Base-by-base conservation (phyloP, 495 filamentous ascomycete genomes). In the Podospora conica region DNA sequence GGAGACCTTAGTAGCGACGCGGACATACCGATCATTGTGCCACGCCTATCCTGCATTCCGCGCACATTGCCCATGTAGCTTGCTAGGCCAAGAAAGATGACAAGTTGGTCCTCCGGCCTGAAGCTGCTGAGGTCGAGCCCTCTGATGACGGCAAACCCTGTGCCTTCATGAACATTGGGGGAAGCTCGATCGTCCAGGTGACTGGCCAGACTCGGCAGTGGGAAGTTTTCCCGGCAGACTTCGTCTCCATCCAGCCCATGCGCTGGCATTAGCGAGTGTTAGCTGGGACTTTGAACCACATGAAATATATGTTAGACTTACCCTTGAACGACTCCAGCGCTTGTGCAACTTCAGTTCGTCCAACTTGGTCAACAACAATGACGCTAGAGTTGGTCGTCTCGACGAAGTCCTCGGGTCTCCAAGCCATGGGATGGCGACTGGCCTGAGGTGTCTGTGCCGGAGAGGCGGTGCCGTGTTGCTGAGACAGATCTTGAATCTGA, bases 41-140 rank as follows among this genome's bases (percentile, higher is more conserved):
- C 82, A 59, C 76, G 73, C 7, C 72, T 68, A 64, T 80, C 80
- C 60, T 86, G 84, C 5, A 81, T 24, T 2, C 84, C 85, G 60
- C 84, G 72, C 24, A 77, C 66, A 28, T 80, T 77, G 11, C 77
- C 84, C 22, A 86, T 75, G 61, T 86, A 80, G 66, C 78, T 81
- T 3, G 81, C 75, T 29, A 85, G 68, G 4, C 79, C 84, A 21
- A 85, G 73, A 66, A 83, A 85, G 15, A 85, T 66, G 8, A 78
- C 72, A 18, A 79, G 69, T 57, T 83, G 82, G 28, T 86, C 83
- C 60, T 80, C 76, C 48, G 71, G 69, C 10, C 79, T 71, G 67
- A 80, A 82, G 7, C 68, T 69, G 15, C 73, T 63, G 7, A 78
- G 73, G 10, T 77, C 71, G 8, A 87, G 72, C 0, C 84, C 84